Base-by-base conservation (phyloP, 1,284 basidiomycete genomes). In the Rhodofomes roseus region DNA sequence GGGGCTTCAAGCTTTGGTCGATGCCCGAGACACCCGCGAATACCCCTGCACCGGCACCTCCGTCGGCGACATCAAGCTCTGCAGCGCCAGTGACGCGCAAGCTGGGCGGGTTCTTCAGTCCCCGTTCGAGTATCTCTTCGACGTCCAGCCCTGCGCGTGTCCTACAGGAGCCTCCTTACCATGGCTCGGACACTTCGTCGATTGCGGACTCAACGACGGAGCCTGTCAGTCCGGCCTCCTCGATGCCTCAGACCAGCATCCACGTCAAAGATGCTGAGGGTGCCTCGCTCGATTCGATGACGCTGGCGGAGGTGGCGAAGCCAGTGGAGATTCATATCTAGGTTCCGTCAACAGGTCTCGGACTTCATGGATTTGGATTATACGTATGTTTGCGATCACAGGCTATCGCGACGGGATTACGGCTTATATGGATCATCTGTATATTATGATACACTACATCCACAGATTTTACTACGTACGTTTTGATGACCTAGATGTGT, bases 81-180 rank as follows among this genome's bases (percentile, higher is more conserved):
- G 63, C 66, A n/a, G 58, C 65, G 9, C 77, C 77, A 18, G 73
- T 88, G 4, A 73, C 83, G 36, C 79, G 80, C 65, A 90, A 87
- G 73, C 67, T 91, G 41, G 85, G 86, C 3, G 85, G 84, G 3
- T 84, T 91, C 71, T 91, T 91, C 69, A 76, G 80, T 59, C 77
- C 83, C 48, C 76, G 84, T 56, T 76, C 76, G 14, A 85, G 81
- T 66, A 72, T 82, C 43, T 81, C 83, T 66, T 85, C 78, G 43
- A 65, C 75, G 1, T 39, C 62, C 8, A 31, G 50, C n/a, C 67
- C 63, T 9, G 62, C 58, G 9, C 56, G 59, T 59, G 29, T 62
- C 60, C 23, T 55, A 9, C 70, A 69, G 34, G 73, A 77, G 60
- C 64, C 72, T 41, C 66, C 70, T 59, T 74, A 57, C 44, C 71